A percentile compares a stretch with the other conserved stretches of the same genome.
These are phyloP conservation scores for Exophiala sp. DNA, from an alignment of 2,329 filamentous ascomycete species.

Conservation along the genomic window DNA sequence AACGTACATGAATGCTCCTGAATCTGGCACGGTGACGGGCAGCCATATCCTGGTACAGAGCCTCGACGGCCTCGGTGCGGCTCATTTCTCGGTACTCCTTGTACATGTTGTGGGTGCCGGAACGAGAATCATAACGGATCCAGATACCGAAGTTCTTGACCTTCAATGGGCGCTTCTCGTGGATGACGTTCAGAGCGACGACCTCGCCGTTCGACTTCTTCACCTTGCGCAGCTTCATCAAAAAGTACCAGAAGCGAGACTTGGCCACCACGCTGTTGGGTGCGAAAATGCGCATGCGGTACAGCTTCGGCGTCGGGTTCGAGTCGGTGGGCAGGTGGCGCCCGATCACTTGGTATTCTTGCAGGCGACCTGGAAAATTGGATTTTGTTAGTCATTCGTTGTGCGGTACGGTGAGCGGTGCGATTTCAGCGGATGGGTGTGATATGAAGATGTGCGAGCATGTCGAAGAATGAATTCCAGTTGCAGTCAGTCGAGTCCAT, in stretches of 20 bases:
- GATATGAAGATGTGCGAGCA: background rate
- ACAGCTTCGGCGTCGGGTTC: conserved; percentile 96
- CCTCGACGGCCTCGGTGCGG: conserved; percentile 87
- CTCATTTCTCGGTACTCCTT: conserved; percentile 99
- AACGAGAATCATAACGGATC: conserved; percentile 99
- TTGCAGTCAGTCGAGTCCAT: background rate
- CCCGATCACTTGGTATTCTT: conserved; percentile 99
- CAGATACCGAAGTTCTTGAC: conserved; percentile 99
- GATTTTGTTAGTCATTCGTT: conserved; percentile 12
- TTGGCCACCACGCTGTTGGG: conserved; percentile 97
- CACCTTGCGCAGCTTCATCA: conserved; percentile 98
- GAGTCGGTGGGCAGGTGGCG: conserved; percentile 96
- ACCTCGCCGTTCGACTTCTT: conserved; percentile 99
- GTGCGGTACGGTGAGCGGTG: background rate
- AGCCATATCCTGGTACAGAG: conserved; percentile 99
- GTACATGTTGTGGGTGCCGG: conserved; percentile 99
- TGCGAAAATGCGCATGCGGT: conserved; percentile 99
- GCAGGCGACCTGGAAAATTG: conserved; percentile 75
- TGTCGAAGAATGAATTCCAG: background rate
- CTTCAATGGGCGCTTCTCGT: conserved; percentile 98
- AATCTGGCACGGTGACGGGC: conserved; percentile 97
- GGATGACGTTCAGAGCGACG: conserved; percentile 91
- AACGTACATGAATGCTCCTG: conserved; percentile 91
- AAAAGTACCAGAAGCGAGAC: conserved; percentile 99
- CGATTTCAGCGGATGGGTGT: background rate